phyloP scores from a whole-genome alignment of 805 yeast genomes.

The Kazachstania martiniae region DNA sequence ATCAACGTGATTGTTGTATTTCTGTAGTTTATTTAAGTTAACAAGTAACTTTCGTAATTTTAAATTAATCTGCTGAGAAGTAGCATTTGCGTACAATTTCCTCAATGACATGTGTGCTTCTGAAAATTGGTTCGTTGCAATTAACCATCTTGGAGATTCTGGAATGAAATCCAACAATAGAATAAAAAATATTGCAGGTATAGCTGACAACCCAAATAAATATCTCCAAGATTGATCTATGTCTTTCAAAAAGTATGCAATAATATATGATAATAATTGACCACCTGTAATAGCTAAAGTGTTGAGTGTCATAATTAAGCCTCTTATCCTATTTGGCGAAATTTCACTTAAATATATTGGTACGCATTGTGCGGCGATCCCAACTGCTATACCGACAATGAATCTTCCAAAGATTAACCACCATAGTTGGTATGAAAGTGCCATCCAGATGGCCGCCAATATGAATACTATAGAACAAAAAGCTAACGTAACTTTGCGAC shows the following conservation, averaged over 20 bases:
- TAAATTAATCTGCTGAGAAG: constrained; percentile 32
- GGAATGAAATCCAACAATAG: constrained; percentile 35
- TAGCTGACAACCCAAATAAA: constrained; percentile 29
- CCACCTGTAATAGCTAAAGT: constrained; percentile 39
- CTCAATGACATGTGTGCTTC: constrained; percentile 35
- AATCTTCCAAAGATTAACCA: constrained; percentile 45
- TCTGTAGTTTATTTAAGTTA: constrained; percentile 30
- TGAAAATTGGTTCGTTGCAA: constrained; percentile 24
- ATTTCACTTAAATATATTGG: constrained; percentile 50
- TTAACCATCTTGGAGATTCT: constrained; percentile 39
- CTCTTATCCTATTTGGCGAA: constrained; percentile 33
- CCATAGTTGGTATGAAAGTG: constrained; percentile 31
- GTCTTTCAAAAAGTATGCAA: constrained; percentile 26
- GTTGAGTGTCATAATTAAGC: constrained; percentile 30
- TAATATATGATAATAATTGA: constrained; percentile 36
- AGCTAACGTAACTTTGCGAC: constrained; percentile 31
- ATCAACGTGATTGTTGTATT: constrained; percentile 13
- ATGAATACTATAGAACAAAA: constrained; percentile 38
- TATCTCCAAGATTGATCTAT: constrained; percentile 28
- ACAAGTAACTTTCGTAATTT: constrained; percentile 39
- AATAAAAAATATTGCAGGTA: constrained; percentile 34
- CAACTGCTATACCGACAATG: constrained; percentile 62
- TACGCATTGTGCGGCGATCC: constrained; percentile 57
- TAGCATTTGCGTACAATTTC: constrained; percentile 34
- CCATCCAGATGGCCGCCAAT: constrained; percentile 39